Evolutionary conservation across 208 protist species (phyloP).

Genomic region (Trypanosoma theileri): DNA sequence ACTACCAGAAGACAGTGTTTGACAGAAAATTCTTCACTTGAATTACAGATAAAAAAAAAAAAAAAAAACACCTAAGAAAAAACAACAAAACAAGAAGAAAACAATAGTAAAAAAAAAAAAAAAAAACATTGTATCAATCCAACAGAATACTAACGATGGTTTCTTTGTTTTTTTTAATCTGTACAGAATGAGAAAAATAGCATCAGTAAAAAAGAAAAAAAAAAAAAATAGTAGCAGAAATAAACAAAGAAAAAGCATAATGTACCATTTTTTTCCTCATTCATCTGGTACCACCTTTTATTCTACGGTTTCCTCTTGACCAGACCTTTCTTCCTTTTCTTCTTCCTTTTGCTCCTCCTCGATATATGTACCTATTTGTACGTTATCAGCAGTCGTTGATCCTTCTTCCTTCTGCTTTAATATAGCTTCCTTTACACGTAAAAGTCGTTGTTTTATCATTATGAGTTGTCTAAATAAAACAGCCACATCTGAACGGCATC

Average conservation of each 20-base stretch:
- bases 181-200: no score
- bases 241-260: no score
- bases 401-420: constrained; percentile 2
- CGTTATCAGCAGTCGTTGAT: no score
- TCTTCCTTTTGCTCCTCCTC: no score
- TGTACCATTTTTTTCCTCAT: no score
- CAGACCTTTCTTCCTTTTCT: neutral
- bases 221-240: neutral
- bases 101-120: constrained; percentile 5
- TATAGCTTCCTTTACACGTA: neutral
- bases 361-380: no score
- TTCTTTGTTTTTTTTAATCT: no score
- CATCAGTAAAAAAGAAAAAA: neutral
- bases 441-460: constrained; percentile 11
- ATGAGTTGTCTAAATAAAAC: constrained; percentile 13
- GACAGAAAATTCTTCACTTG: constrained; percentile 5
- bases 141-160: no score
- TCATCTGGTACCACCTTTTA: no score
- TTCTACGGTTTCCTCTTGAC: no score
- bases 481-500: constrained; percentile 11
- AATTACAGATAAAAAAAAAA: neutral
- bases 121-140: neutral
- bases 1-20: constrained; percentile 1
- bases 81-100: neutral
- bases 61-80: neutral